Evolutionary conservation across 2,329 filamentous ascomycete species (phyloP).

Genomic region (Incumbomyces delicatus): DNA sequence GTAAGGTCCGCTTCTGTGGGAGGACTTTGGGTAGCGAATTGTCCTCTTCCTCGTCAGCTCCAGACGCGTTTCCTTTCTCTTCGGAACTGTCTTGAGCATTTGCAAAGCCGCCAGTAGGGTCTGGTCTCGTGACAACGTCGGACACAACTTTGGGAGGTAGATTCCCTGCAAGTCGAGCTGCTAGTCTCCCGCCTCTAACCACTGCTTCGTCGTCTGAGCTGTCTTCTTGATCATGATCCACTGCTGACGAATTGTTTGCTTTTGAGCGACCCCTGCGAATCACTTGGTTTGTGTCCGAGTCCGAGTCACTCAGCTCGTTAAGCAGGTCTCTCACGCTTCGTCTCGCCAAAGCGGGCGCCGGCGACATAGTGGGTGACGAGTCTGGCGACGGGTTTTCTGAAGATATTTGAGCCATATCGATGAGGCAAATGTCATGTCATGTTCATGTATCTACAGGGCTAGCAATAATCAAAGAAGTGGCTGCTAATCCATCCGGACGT

Average conservation of each 20-base stretch:
- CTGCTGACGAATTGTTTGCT: background rate
- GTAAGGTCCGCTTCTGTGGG: background rate
- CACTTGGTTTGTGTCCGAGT: conserved; percentile 29
- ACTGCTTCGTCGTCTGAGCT: conserved; percentile 31
- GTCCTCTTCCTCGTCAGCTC: background rate
- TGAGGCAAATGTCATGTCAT: no score
- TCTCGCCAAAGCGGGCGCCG: conserved; percentile 22
- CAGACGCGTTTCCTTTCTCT: background rate
- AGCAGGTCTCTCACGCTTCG: conserved; percentile 42
- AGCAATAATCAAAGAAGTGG: no score
- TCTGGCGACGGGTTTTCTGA: background rate
- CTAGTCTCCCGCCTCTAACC: conserved; percentile 52
- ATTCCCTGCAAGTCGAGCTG: conserved; percentile 36
- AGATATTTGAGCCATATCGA: background rate
- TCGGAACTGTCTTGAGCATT: background rate
- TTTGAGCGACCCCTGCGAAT: background rate
- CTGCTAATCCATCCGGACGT: no score
- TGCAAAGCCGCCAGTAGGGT: background rate
- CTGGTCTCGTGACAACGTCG: background rate
- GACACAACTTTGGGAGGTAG: background rate
- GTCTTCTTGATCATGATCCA: conserved; percentile 23
- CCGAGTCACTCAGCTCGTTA: conserved; percentile 39
- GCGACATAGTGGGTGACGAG: conserved; percentile 1
- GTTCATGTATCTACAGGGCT: no score
- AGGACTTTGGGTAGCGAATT: background rate